Evolutionary conservation across 1,284 basidiomycete species (phyloP), one percentile per base, ranked within the genome.

Genomic region (Marasmius sp.): DNA sequence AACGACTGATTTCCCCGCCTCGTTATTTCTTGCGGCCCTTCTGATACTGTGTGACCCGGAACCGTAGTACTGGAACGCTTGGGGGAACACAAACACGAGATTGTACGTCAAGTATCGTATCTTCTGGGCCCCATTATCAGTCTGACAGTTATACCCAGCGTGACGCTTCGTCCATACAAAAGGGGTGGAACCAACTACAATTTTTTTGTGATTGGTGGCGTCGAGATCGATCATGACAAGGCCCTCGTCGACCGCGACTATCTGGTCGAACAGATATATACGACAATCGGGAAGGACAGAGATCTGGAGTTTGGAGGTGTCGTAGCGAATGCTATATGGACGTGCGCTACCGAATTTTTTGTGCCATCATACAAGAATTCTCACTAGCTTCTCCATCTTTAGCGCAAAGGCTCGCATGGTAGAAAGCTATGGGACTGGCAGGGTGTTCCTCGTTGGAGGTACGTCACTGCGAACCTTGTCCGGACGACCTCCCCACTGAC

Each of bases 371-470:
- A 16, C 8, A 4, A 50, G 11, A 11, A 7, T 20, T 50, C 3
- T 50, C n/a, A 10, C 20, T 54, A 18, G 38, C 16, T 33, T 8
- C 16, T 8, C 7, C 16, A 33, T 36, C 16, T 10, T 27, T n/a
- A 61, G 59, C 16, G 20, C 53, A 12, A 61, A 61, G 33, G 47
- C 49, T 37, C 38, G 59, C 20, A 53, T 45, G 54, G 53, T 57
- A 2, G 47, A 60, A 27, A 60, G 27, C n/a, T 61, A 62, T 27
- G 45, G 41, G 3, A 36, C 58, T 59, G 65, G 64, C 48, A 62
- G 65, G 39, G 63, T 65, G 7, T 66, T 61, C 27, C 18, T 66
- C 12, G 64, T 57, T 33, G 65, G 65, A 54, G 65, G 64, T 63
- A 45, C n/a, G 58, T 50, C 43, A 27, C 14, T 37, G 12, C 4